Conservation (phyloP, 495 filamentous ascomycete species). For the Lasiosphaeria hispida region DNA sequence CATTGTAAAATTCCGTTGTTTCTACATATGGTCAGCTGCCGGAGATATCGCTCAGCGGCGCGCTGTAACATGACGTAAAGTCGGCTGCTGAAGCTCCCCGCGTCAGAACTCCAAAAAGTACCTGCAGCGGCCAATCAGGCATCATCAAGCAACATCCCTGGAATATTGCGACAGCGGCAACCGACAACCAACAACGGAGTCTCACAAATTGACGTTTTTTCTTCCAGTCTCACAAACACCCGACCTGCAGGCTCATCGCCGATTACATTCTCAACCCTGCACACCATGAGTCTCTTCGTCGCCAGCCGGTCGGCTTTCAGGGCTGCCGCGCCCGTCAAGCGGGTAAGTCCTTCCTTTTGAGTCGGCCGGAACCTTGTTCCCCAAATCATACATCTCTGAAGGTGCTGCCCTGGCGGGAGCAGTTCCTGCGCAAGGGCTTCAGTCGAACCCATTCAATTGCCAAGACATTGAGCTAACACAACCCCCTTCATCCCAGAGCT, state of each 20-base stretch:
- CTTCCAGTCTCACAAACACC: background rate
- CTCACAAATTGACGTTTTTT: too few species aligned
- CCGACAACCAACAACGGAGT: background rate
- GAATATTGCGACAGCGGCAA: too few species aligned
- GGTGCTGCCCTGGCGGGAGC: too few species aligned
- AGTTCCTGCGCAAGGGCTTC: background rate
- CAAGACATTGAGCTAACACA: background rate
- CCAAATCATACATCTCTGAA: too few species aligned
- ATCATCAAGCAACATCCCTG: too few species aligned
- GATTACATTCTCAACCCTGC: background rate
- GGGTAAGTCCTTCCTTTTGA: conserved; percentile 23
- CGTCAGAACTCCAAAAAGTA: too few species aligned
- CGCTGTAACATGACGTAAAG: too few species aligned
- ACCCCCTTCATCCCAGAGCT: conserved; percentile 6
- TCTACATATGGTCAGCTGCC: too few species aligned
- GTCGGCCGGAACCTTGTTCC: background rate
- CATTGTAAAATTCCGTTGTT: too few species aligned
- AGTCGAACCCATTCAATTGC: background rate
- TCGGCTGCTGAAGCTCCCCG: too few species aligned
- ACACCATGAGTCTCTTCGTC: conserved; percentile 35
- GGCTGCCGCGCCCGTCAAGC: conserved; percentile 30
- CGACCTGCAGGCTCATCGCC: background rate
- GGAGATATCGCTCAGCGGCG: too few species aligned
- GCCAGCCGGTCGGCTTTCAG: conserved; percentile 33
- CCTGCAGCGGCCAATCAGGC: too few species aligned